Evolutionary conservation across 306 rosid genomes (phyloP).

Genomic region (Prunus dulcis): DNA sequence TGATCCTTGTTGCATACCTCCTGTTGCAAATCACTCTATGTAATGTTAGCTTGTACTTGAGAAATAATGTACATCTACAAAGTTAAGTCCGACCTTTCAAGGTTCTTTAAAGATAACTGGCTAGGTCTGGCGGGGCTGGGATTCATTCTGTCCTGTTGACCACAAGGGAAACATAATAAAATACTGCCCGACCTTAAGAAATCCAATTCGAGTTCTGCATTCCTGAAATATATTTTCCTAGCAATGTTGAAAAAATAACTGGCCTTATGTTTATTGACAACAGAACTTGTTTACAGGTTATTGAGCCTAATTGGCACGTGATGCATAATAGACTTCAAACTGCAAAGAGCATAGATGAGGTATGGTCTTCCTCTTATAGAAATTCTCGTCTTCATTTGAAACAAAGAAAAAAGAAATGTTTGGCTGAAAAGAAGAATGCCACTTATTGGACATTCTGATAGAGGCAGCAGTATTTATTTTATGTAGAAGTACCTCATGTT

Average conservation of each 20-base stretch:
- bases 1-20: not conserved
- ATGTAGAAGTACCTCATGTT: not conserved
- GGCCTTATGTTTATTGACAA: conserved; percentile 14
- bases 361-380: conserved; percentile 15
- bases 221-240: not conserved
- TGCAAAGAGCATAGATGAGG: conserved; percentile 96
- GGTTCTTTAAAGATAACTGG: not conserved
- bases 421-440: not conserved
- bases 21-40: not conserved
- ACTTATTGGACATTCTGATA: not conserved
- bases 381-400: not conserved
- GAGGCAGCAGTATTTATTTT: not conserved
- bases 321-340: conserved; percentile 85
- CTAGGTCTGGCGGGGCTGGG: not conserved
- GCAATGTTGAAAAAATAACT: not conserved
- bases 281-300: conserved; percentile 51
- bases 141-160: not conserved
- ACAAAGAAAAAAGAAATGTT: not conserved
- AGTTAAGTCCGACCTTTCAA: not conserved
- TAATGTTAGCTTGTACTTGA: not conserved
- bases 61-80: not conserved
- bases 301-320: conserved; percentile 96
- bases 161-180: not conserved
- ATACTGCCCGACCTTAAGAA: not conserved
- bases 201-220: not conserved